Conservation (phyloP, 2,329 filamentous ascomycete genomes). For the Ophiocordyceps camponoti-rufipedis region DNA sequence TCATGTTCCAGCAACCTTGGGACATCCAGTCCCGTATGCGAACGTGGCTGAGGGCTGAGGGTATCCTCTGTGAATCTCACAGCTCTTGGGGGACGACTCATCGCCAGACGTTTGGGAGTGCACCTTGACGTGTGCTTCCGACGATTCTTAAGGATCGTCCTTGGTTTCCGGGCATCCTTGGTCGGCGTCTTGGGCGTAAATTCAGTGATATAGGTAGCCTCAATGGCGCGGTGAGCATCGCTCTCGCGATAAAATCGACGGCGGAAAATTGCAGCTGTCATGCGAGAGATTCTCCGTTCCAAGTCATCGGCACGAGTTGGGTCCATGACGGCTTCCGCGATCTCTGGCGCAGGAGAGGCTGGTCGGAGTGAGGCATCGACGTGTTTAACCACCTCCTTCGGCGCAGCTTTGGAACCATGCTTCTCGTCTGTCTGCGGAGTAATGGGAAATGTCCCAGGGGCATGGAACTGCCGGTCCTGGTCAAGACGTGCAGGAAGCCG, state of each 20-base stretch:
- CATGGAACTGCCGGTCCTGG: slow-evolving; percentile 3
- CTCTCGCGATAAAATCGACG: slow-evolving; percentile 6
- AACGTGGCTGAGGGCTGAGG: slow-evolving; percentile 8
- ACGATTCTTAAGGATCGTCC: slow-evolving; percentile 12
- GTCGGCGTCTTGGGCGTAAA: slow-evolving; percentile 7
- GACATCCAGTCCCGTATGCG: slow-evolving; percentile 9
- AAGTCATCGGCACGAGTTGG: slow-evolving; percentile 1
- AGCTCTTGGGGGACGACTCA: slow-evolving; percentile 8
- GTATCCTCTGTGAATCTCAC: slow-evolving; percentile 14
- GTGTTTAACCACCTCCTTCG: no score
- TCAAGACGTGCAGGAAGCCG: slow-evolving; percentile 5
- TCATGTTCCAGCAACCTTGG: slow-evolving; percentile 4
- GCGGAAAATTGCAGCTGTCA: slow-evolving; percentile 6
- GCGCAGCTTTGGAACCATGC: no score
- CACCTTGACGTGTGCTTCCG: slow-evolving; percentile 1
- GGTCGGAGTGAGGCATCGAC: neutral
- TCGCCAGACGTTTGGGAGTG: slow-evolving; percentile 10
- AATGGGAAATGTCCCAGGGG: slow-evolving; percentile 11
- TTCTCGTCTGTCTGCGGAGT: no score
- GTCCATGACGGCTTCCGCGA: slow-evolving; percentile 1
- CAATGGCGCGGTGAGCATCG: slow-evolving; percentile 6
- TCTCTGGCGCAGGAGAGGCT: neutral
- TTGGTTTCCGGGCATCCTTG: slow-evolving; percentile 6
- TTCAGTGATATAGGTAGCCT: slow-evolving; percentile 6
- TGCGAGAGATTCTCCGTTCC: slow-evolving; percentile 3